These are phyloP conservation scores for Cyclospora cayetanensis DNA, from an alignment of 169 alveolate species.

Conservation along the genomic window DNA sequence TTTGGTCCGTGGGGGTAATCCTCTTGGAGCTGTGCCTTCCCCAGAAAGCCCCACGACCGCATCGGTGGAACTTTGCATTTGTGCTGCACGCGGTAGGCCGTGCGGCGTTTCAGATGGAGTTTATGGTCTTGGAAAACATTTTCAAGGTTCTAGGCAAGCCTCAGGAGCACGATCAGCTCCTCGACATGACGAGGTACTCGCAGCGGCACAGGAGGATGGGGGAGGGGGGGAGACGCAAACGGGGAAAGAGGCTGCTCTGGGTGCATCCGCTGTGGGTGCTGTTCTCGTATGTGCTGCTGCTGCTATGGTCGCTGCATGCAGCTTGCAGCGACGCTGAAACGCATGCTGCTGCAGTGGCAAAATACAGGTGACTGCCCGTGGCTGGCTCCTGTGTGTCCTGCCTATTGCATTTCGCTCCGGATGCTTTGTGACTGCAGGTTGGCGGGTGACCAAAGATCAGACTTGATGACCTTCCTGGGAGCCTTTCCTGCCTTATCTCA, in stretches of 20 bases:
- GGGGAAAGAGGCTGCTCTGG: too few relatives aligned
- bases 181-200: too few relatives aligned
- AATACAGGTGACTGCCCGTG: too few relatives aligned
- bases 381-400: too few relatives aligned
- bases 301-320: too few relatives aligned
- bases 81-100: background rate
- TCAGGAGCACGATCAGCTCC: background rate
- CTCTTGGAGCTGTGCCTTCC: slow-evolving; percentile 41
- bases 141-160: slow-evolving; percentile 51
- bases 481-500: background rate
- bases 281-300: too few relatives aligned
- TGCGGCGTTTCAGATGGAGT: slow-evolving; percentile 2
- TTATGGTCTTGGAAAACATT: slow-evolving; percentile 47
- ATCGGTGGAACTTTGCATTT: slow-evolving; percentile 7
- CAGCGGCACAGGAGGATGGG: too few relatives aligned
- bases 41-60: background rate
- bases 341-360: too few relatives aligned
- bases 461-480: background rate
- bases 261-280: too few relatives aligned
- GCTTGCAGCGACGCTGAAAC: too few relatives aligned
- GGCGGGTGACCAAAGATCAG: background rate
- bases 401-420: background rate
- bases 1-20: slow-evolving; percentile 64
- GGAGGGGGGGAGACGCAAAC: too few relatives aligned
- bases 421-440: background rate